Evolutionary conservation across 2,329 filamentous ascomycete species (phyloP), one percentile per base, ranked within the genome.

Genomic region (Pezicula radicicola): DNA sequence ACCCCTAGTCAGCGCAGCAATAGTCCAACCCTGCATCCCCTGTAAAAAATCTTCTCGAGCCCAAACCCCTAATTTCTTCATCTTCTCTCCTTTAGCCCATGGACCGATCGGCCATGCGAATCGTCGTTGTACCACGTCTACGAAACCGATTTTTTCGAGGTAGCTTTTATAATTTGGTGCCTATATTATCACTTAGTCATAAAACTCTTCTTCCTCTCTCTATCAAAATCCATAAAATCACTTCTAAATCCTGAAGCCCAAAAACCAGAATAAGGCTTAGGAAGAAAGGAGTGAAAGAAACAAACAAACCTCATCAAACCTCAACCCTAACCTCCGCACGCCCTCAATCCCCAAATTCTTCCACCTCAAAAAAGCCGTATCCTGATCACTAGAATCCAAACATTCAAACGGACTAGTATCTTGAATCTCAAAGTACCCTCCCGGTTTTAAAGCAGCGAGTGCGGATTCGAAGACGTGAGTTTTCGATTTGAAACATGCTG

Each of bases 51-150:
- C 67, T 55, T 63, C 43, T 18, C 36, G 47, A 7, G 44, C 37
- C 53, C 40, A 41, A 33, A 44, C 53, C 16, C 53, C 49, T 21
- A 55, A 28, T 25, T 27, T 35, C n/a, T 42, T 50, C 30, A 46
- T 16, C 25, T 72, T 70, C 2, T 68, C 65, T 47, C 79, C 72
- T 44, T 71, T 73, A 0, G 78, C 73, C 78, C 79, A 81, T 15
- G 67, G 60, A 53, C 74, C 76, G 25, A 72, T 69, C 1, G 78
- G 78, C 65, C 77, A 73, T 62, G 75, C 75, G 59, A 69, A 75
- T 6, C 75, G 60, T 2, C 70, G 63, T 61, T 79, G 73, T 0
- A 65, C 36, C 16, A 57, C 48, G 45, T 57, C 33, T 15, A 57
- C 39, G 44, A 57, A 57, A 18, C 55, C 55, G 37, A 51, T 51